Conservation (phyloP, 768 basidiomycete species). For the Kwoniella sp. region DNA sequence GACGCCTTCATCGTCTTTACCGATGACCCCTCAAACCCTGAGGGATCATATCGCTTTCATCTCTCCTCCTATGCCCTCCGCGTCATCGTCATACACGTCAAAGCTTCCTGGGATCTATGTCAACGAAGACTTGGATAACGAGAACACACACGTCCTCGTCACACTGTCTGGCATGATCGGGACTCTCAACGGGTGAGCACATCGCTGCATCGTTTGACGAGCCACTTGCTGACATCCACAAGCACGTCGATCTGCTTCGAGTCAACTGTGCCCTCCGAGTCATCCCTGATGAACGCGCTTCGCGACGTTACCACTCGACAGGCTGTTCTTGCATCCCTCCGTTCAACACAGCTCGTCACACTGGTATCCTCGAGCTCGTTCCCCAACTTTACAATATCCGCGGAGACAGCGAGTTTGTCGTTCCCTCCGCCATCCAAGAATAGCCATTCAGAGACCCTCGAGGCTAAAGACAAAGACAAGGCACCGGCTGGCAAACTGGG, state of each 20-base stretch:
- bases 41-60: constrained; percentile 75
- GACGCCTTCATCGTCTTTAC: constrained; percentile 55
- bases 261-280: constrained; percentile 52
- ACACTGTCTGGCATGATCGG: constrained; percentile 83
- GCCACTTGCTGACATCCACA: neutral
- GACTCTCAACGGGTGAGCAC: constrained; percentile 59
- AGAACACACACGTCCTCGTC: constrained; percentile 52
- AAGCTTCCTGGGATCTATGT: constrained; percentile 38
- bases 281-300: constrained; percentile 26
- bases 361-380: constrained; percentile 10
- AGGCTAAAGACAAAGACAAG: constrained; percentile 54
- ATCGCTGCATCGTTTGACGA: neutral
- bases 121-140: neutral
- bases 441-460: constrained; percentile 50
- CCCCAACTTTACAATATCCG: constrained; percentile 52
- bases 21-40: constrained; percentile 68
- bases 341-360: constrained; percentile 18
- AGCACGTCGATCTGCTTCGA: constrained; percentile 54
- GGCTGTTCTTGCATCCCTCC: constrained; percentile 26
- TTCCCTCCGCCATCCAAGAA: constrained; percentile 49
- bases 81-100: constrained; percentile 22
- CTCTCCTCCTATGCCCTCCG: constrained; percentile 54
- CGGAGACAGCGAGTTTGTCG: constrained; percentile 49
- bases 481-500: constrained; percentile 29
- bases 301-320: constrained; percentile 29